Conservation (phyloP, 1,284 basidiomycete species). For the Pascua guehoae region DNA sequence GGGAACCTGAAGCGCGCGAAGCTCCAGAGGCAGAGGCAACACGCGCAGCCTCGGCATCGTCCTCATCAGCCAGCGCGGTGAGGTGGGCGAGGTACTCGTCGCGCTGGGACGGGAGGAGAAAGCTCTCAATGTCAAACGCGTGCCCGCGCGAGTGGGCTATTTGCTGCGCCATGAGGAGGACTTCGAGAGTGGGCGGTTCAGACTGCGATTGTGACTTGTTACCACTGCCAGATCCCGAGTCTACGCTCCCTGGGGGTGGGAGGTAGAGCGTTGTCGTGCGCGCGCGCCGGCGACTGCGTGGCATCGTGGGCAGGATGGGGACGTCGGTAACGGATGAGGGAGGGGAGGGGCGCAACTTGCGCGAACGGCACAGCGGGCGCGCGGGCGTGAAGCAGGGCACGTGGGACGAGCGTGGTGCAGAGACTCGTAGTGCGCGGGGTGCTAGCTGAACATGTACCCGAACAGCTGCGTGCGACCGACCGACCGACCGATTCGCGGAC, state of each 20-base stretch:
- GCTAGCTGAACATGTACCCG: no score
- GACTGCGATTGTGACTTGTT: slow-evolving; percentile 1
- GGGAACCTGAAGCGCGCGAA: no score
- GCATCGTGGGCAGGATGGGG: slow-evolving; percentile 17
- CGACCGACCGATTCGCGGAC: no score
- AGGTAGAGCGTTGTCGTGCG: slow-evolving; percentile 30
- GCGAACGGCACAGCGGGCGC: not conserved
- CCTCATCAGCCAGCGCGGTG: not conserved
- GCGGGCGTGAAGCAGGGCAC: not conserved
- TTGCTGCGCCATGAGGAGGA: slow-evolving; percentile 33
- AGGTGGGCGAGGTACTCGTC: slow-evolving; percentile 24
- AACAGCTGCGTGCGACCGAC: no score
- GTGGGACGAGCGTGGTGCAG: not conserved
- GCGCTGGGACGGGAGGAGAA: slow-evolving; percentile 25
- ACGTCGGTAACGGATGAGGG: not conserved
- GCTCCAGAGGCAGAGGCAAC: no score
- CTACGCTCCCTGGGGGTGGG: slow-evolving; percentile 9
- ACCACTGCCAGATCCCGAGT: not conserved
- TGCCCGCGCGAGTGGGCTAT: slow-evolving; percentile 28
- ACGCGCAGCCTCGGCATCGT: not conserved
- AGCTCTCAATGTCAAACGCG: slow-evolving; percentile 36
- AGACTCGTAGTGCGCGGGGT: not conserved
- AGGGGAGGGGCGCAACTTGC: not conserved
- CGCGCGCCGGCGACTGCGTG: slow-evolving; percentile 18
- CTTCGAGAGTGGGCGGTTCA: slow-evolving; percentile 24